Conservation (phyloP, 2,329 filamentous ascomycete genomes). For the Decorospora gaudefroyi region DNA sequence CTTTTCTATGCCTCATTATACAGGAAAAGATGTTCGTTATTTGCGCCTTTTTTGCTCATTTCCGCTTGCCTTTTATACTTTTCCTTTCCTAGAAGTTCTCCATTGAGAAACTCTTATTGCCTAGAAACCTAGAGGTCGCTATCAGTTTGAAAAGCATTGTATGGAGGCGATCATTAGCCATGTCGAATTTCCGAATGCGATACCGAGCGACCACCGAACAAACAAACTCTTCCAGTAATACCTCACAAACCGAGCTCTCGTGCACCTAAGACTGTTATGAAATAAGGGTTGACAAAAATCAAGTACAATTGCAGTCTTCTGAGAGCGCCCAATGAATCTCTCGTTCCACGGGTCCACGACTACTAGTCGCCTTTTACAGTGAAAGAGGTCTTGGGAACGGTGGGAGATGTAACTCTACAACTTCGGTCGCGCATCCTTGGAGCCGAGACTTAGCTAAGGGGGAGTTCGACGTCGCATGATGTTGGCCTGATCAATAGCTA, state of each 20-base stretch:
- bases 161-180: no score
- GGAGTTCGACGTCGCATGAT: not conserved
- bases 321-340: constrained; percentile 52
- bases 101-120: no score
- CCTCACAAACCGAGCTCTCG: constrained; percentile 40
- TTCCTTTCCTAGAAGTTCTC: no score
- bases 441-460: constrained; percentile 38
- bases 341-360: constrained; percentile 49
- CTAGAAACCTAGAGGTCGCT: no score
- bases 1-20: no score
- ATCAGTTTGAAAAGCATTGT: no score
- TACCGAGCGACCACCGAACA: constrained; percentile 46
- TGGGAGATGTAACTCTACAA: constrained; percentile 52
- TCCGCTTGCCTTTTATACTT: no score
- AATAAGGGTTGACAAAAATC: constrained; percentile 41
- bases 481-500: no score
- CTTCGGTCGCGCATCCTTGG: constrained; percentile 54
- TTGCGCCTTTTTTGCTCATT: no score
- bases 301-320: constrained; percentile 53
- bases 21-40: no score
- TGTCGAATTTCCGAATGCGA: constrained; percentile 41
- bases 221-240: constrained; percentile 51
- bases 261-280: constrained; percentile 32
- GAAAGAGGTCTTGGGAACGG: constrained; percentile 55
- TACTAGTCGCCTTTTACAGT: constrained; percentile 53